A percentile compares a stretch with the other conserved stretches of the same genome.
Conservation (phyloP, 305 asterid species). For the Stenogyne calaminthoides region DNA sequence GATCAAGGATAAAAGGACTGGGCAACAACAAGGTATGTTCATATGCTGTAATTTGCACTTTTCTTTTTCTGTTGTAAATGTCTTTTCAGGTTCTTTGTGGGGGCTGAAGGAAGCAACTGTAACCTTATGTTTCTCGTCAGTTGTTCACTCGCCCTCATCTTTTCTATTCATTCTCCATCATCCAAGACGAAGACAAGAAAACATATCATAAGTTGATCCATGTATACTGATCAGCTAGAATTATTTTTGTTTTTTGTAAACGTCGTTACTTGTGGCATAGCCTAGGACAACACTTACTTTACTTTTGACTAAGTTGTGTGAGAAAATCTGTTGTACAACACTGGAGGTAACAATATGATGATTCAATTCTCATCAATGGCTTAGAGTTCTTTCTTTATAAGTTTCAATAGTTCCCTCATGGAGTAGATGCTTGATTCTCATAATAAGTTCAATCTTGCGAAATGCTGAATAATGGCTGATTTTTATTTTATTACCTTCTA, state of each 20-base stretch:
- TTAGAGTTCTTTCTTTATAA: conserved; percentile 27
- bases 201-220: conserved; percentile 41
- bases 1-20: conserved; percentile 94
- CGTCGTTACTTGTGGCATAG: conserved; percentile 41
- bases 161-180: conserved; percentile 59
- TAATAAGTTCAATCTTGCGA: conserved; percentile 26
- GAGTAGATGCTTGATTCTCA: conserved; percentile 30
- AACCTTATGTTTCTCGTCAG: conserved; percentile 67
- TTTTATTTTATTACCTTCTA: conserved; percentile 7
- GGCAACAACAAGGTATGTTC: conserved; percentile 94
- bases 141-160: conserved; percentile 60
- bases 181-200: conserved; percentile 70
- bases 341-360: conserved; percentile 31
- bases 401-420: conserved; percentile 21
- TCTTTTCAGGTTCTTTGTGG: conserved; percentile 84
- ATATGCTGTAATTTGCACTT: conserved; percentile 20
- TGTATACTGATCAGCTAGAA: conserved; percentile 45
- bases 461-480: conserved; percentile 20
- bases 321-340: conserved; percentile 29
- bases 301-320: conserved; percentile 28
- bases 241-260: conserved; percentile 35
- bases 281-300: conserved; percentile 32
- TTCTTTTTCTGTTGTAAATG: conserved; percentile 36
- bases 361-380: conserved; percentile 30
- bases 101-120: conserved; percentile 75